Base-by-base conservation (phyloP, 2,329 filamentous ascomycete species). In the Pseudogymnoascus sp. region DNA sequence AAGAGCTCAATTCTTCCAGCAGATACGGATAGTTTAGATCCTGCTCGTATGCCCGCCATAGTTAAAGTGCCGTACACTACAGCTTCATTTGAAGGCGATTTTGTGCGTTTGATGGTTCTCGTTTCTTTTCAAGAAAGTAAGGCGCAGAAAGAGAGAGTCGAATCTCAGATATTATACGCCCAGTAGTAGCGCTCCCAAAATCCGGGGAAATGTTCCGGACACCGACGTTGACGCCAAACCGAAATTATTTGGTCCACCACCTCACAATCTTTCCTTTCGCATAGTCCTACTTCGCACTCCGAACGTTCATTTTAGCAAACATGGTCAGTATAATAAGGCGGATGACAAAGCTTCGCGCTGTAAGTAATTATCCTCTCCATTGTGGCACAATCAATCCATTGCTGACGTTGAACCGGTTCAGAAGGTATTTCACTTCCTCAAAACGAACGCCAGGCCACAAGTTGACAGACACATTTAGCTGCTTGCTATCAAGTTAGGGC, bases 401-500 rank as follows among this genome's bases (percentile, higher is more conserved):
- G 35, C 58, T 71, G 67, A 71, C 64, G 62, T 65, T 55, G 6
- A 33, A 19, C 29, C 26, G 19, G 10, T 62, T 58, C 63, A 72
- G 70, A 71, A 65, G 69, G 71, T 74, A 74, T 68, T 64, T 63
- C 41, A 23, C 63, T 16, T 14, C 38, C 37, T 35, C 31, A 37
- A 14, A 49, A 52, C 62, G 14, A 59, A 64, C 16, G 19, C 23
- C 4, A 16, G 41, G 43, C 58, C 21, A 37, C 26, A 58, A 65
- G 64, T 69, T 69, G 65, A 69, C 62, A 29, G 6, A 61, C 37
- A 49, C 38, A 58, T 65, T 64, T 73, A 94, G 89, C 79, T 95
- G 60, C 81, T 94, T 66, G 79, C 81, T 71, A 80, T 97, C 75
- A 86, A 88, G 73, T 81, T 89, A 73, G 94, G 93, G 64, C 87